Base-by-base conservation (phyloP, 2,329 filamentous ascomycete genomes). In the Fusarium sp. region DNA sequence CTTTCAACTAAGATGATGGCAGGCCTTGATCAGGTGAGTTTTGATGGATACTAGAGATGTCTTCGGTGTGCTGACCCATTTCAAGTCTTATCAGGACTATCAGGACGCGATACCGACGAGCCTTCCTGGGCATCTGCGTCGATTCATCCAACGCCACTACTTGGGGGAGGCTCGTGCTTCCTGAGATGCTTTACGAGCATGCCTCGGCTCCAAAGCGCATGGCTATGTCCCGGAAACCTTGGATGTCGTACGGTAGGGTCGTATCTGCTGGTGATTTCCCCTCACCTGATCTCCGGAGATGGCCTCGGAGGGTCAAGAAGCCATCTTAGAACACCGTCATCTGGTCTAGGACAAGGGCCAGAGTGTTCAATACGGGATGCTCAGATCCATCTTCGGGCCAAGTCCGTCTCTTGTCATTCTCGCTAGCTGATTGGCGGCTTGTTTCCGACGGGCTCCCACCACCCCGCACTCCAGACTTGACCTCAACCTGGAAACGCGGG, bases 1-100 rank as follows among this genome's bases (percentile, higher is more conserved):
- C 10, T 68, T 0, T 68, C 66, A 5, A 68, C 66, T 0, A 68
- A 42, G 10, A 34, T 65, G 0, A 68, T 68, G 61, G 61, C 65
- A 3, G 61, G 61, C 0, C 46, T 46, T 16, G 2, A 33, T 20
- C 8, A 13, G 10, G 31, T 29, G 5, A 11, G 13, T 2, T 1
- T 14, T 16, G 0, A 1, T 16, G 34, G 14, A 23, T 13, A 36
- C 14, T 36, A 1, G 34, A n/a, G 4, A 36, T 36, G 34, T 10
- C n/a, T 23, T 2, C 11, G 8, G 27, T 14, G 14, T 38, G 18
- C 7, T 29, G 36, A 56, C 9, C 18, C 13, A 10, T 33, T 20
- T 27, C 55, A 53, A 2, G 4, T 11, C 46, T 7, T 8, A 3
- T 2, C 20, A 51, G 27, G 31, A 54, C 7, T 20, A 42, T 25